Percentiles rank a stretch among this genome's conserved stretches.
These are phyloP conservation scores for Cercospora sp. DNA, from an alignment of 2,329 filamentous ascomycete genomes.

Conservation along the genomic window DNA sequence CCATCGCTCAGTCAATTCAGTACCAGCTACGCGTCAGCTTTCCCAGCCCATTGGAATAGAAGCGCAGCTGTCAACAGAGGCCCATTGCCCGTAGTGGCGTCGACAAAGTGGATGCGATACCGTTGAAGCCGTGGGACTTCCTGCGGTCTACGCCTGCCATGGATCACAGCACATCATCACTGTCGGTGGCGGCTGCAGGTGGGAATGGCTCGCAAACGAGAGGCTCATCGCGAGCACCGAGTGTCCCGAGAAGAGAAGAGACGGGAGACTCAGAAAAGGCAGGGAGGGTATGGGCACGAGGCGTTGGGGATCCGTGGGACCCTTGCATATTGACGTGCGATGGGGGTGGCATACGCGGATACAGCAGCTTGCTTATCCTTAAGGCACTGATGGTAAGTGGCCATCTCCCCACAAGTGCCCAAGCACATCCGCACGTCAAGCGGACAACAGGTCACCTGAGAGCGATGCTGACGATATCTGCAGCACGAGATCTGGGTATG, in stretches of 20 bases:
- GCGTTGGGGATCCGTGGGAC: constrained; percentile 50
- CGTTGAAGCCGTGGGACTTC: constrained; percentile 37
- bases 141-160: constrained; percentile 27
- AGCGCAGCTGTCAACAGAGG: not conserved
- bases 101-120: constrained; percentile 39
- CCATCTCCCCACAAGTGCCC: not conserved
- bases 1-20: not conserved
- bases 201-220: constrained; percentile 22
- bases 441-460: too few species aligned
- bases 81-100: constrained; percentile 20
- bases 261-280: constrained; percentile 43
- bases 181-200: constrained; percentile 21
- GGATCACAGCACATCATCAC: constrained; percentile 27
- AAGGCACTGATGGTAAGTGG: constrained; percentile 45
- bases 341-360: constrained; percentile 54
- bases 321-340: constrained; percentile 51
- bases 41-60: not conserved
- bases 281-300: constrained; percentile 46
- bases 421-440: not conserved
- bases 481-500: constrained; percentile 47
- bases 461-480: not conserved
- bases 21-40: not conserved
- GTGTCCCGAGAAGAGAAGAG: constrained; percentile 33
- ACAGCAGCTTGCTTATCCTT: constrained; percentile 52
- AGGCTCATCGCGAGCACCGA: constrained; percentile 31